Percentiles rank a stretch among this genome's conserved stretches.
phyloP scores from a whole-genome alignment of 257 asterid species.

The Solanum bulbocastanum region DNA sequence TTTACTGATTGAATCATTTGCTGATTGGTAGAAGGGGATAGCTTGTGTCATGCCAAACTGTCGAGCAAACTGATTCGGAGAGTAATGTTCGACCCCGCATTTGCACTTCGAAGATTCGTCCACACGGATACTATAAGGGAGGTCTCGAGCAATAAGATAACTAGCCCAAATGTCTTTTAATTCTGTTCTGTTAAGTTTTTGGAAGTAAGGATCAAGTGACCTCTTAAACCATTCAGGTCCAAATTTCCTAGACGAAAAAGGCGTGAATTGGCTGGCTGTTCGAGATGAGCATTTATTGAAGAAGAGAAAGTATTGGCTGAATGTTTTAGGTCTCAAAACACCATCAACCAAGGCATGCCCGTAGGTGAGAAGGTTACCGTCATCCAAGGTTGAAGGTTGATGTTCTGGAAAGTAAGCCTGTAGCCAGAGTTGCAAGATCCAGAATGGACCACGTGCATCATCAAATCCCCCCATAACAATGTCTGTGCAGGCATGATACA shows the following conservation, averaged over 20 bases:
- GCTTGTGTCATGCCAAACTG: slow-evolving; percentile 7
- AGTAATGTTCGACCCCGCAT: background rate
- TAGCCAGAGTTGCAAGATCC: slow-evolving; percentile 7
- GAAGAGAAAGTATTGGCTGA: background rate
- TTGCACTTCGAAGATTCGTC: background rate
- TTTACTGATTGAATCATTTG: background rate
- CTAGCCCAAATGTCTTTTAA: slow-evolving; percentile 1
- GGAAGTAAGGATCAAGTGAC: slow-evolving; percentile 5
- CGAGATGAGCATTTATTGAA: background rate
- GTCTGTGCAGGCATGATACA: background rate
- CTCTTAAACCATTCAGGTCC: slow-evolving; percentile 8
- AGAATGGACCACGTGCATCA: background rate
- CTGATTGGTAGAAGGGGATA: background rate
- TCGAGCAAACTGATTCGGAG: slow-evolving; percentile 7
- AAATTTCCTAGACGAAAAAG: background rate
- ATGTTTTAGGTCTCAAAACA: background rate
- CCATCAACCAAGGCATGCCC: slow-evolving; percentile 2
- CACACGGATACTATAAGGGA: background rate
- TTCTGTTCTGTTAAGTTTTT: background rate
- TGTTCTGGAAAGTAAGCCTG: slow-evolving; percentile 5
- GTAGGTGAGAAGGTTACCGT: background rate
- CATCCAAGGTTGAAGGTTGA: background rate
- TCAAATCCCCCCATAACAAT: background rate
- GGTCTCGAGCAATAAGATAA: slow-evolving; percentile 2
- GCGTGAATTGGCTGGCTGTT: background rate